phyloP scores from a whole-genome alignment of 345 rosid species.

The Triadica sebifera region DNA sequence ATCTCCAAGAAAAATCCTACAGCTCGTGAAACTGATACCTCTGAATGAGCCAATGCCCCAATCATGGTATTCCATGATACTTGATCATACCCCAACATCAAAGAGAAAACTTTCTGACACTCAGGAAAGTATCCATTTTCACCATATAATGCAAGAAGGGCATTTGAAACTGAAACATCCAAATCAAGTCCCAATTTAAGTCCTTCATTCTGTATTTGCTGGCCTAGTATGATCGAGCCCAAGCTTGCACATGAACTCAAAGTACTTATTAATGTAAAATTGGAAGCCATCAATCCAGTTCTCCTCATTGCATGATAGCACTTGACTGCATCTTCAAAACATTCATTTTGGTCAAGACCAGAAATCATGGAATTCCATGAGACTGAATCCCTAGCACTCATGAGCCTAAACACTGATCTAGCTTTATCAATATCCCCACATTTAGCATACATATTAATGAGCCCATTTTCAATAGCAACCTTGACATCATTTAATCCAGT shows the following conservation, averaged over 20 bases:
- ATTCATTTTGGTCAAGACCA: conserved; percentile 75
- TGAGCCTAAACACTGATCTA: conserved; percentile 50
- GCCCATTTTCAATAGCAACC: conserved; percentile 72
- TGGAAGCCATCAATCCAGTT: conserved; percentile 51
- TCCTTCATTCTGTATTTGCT: conserved; percentile 66
- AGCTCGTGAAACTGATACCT: conserved; percentile 46
- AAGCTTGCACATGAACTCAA: conserved; percentile 89
- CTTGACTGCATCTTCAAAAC: conserved; percentile 56
- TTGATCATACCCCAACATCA: conserved; percentile 71
- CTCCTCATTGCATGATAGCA: conserved; percentile 56
- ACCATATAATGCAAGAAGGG: conserved; percentile 72
- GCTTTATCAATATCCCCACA: conserved; percentile 61
- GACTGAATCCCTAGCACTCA: conserved; percentile 67
- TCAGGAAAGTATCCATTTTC: conserved; percentile 49
- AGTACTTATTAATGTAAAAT: conserved; percentile 66
- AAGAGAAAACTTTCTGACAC: conserved; percentile 56
- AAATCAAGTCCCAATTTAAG: conserved; percentile 63
- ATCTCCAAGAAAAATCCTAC: conserved; percentile 52
- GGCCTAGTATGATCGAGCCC: conserved; percentile 58
- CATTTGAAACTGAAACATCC: conserved; percentile 85
- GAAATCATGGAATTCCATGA: conserved; percentile 94
- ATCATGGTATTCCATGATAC: conserved; percentile 89
- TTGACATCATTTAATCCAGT: conserved; percentile 45
- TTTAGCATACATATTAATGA: conserved; percentile 86
- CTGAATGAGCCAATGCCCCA: conserved; percentile 70